Conservation (phyloP, 192 early-diverging fungal species). For the Tieghemiomyces parasiticus region DNA sequence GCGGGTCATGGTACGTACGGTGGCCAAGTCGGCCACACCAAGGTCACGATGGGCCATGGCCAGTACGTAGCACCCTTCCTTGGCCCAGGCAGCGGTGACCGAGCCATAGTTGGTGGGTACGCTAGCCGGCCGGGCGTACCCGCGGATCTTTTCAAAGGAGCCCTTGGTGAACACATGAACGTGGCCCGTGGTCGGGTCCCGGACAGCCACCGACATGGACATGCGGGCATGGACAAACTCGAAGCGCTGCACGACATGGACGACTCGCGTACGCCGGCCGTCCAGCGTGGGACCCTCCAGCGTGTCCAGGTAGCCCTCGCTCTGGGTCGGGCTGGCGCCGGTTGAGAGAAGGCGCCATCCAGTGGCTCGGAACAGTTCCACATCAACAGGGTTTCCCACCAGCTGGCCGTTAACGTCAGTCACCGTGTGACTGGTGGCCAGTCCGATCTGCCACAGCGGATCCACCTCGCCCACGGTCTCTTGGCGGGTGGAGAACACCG, state of each 20-base stretch:
- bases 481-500: conserved; percentile 9
- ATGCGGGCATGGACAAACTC: conserved; percentile 50
- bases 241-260: conserved; percentile 35
- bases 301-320: no score
- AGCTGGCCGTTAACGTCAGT: conserved; percentile 30
- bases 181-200: conserved; percentile 23
- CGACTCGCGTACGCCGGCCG: no score
- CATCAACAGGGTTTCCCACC: conserved; percentile 50
- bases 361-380: conserved; percentile 48
- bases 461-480: conserved; percentile 11
- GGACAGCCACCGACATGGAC: conserved; percentile 44
- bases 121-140: conserved; percentile 15
- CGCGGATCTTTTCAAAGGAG: conserved; percentile 40
- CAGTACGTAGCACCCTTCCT: conserved; percentile 42
- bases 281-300: no score
- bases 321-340: no score
- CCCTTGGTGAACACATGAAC: conserved; percentile 46
- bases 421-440: conserved; percentile 42
- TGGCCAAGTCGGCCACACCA: conserved; percentile 10
- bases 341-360: conserved; percentile 8
- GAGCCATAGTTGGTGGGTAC: conserved; percentile 28
- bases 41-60: conserved; percentile 27
- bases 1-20: conserved; percentile 19
- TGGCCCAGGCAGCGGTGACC: conserved; percentile 22
- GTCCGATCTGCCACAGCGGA: conserved; percentile 14